Base-by-base conservation (phyloP, 139 green algal genomes). In the Eudorina sp. region DNA sequence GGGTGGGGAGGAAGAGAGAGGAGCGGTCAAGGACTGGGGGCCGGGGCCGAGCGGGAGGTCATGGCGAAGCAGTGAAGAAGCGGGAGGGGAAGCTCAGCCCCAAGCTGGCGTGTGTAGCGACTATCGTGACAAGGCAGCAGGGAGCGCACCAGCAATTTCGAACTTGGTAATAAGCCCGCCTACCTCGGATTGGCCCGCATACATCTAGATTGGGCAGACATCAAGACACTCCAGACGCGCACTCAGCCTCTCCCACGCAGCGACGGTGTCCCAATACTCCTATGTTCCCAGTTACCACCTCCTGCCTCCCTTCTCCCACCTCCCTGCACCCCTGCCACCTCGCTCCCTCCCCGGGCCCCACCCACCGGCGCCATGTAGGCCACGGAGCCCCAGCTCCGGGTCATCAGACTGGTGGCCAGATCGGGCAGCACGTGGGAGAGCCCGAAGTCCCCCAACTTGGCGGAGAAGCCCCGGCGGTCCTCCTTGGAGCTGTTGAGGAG, bases 401-500 rank as follows among this genome's bases (percentile, higher is more conserved):
- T 69, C 31, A 6, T 31, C 4, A 83, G 45, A 34, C 51, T 83
- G 51, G 51, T 69, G 51, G 34, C 75, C 14, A 16, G 16, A 6
- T 51, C 23, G 8, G 75, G 75, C 18, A 83, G 75, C 75, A 83
- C 48, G 51, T 83, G 75, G 19, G 75, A 46, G 13, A 83, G 36
- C 1, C 75, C 75, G 18, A 83, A 83, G 36, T 83, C 75, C 48
- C 48, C 51, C 31, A 83, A 9, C 75, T 84, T 84, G 36, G 53
- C 53, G 23, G 38, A 53, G 77, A 84, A 84, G 31, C 77, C 77
- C 19, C 77, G 77, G 36, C 77, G 77, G 53, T 84, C 77, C 25
- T 84, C 53, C 6, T 40, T 29, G 25, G 53, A 53, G 77, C 53
- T 72, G 53, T 23, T 66, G 11, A 84, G 53, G 18, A 84, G 77